These are phyloP conservation scores for Crucibulum laeve DNA, from an alignment of 768 basidiomycete species.

Conservation along the genomic window DNA sequence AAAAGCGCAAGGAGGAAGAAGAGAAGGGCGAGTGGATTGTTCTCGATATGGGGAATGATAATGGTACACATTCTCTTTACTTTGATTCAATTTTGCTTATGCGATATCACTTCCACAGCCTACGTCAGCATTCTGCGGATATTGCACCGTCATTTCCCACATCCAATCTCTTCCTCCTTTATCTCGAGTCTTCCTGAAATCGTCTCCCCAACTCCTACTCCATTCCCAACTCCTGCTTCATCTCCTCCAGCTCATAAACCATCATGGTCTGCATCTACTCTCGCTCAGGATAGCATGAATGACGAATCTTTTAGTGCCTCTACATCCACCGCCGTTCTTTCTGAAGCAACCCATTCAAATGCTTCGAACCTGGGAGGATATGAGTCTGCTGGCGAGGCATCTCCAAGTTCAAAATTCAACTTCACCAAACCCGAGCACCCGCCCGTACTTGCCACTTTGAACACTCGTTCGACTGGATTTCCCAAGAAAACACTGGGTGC, in stretches of 20 bases:
- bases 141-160: conserved; percentile 39
- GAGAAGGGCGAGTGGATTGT: conserved; percentile 45
- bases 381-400: conserved; percentile 4
- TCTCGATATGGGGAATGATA: conserved; percentile 46
- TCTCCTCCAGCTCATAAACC: conserved; percentile 11
- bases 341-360: no score
- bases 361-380: no score
- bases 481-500: conserved; percentile 25
- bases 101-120: conserved; percentile 23
- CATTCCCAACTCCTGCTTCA: conserved; percentile 20
- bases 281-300: background rate
- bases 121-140: conserved; percentile 47
- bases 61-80: conserved; percentile 21
- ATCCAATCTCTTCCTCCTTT: conserved; percentile 37
- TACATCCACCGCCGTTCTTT: background rate
- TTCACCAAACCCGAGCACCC: conserved; percentile 7
- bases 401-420: background rate
- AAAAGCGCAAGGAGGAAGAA: conserved; percentile 14
- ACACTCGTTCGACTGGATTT: background rate
- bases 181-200: conserved; percentile 19
- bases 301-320: background rate
- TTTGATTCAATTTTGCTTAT: background rate
- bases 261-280: background rate
- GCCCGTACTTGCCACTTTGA: background rate
- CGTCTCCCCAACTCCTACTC: conserved; percentile 8